Evolutionary conservation across 176 grass and related monocot genomes (phyloP).

Genomic region (Saccharum officinarum): DNA sequence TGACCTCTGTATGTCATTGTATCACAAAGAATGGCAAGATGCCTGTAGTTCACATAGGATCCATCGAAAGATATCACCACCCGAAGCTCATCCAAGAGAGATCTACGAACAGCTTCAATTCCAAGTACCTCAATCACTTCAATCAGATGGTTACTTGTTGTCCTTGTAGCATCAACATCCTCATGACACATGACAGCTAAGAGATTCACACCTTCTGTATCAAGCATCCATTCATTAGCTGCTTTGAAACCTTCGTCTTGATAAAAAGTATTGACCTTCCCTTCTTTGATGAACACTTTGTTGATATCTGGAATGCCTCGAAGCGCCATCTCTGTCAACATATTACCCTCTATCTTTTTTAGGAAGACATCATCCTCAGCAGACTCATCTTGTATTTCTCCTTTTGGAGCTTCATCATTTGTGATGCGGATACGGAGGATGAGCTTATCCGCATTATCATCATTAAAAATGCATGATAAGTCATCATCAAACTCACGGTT

Average conservation of each 20-base stretch:
- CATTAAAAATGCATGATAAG: constrained; percentile 97
- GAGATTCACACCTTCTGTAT: constrained; percentile 96
- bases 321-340: constrained; percentile 99
- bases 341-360: constrained; percentile 88
- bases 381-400: constrained; percentile 92
- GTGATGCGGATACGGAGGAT: constrained; percentile 94
- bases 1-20: constrained; percentile 97
- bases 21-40: constrained; percentile 96
- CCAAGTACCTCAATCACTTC: constrained; percentile 99
- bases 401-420: constrained; percentile 95
- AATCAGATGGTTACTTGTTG: constrained; percentile 96
- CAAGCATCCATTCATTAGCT: constrained; percentile 92
- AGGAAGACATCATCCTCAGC: constrained; percentile 96
- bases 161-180: constrained; percentile 91
- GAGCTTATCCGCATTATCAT: constrained; percentile 99
- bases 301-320: constrained; percentile 98
- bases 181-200: constrained; percentile 98
- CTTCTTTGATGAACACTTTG: constrained; percentile 92
- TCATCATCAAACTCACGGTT: constrained; percentile 97
- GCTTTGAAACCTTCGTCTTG: constrained; percentile 77
- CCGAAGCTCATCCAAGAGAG: constrained; percentile 86
- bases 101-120: constrained; percentile 85
- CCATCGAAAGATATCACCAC: constrained; percentile 99
- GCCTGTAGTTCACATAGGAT: constrained; percentile 95
- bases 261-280: constrained; percentile 82